Conservation (phyloP, 306 rosid species). For the Pterocarpus santalinus region DNA sequence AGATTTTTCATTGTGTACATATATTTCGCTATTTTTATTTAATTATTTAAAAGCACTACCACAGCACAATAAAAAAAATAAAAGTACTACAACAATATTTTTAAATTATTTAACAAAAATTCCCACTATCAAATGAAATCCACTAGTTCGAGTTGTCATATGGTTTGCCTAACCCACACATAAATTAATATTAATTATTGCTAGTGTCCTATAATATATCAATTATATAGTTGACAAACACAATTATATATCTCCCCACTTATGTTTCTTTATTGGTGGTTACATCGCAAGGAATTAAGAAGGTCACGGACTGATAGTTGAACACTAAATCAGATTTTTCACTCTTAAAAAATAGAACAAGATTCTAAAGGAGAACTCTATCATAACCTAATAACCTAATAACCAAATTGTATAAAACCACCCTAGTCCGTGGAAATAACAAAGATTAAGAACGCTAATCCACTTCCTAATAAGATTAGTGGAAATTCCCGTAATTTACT, state of each 20-base stretch:
- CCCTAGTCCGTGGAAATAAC: constrained; percentile 2
- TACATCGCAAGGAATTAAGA: not conserved
- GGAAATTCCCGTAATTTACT: not conserved
- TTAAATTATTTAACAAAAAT: not conserved
- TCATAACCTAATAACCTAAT: not conserved
- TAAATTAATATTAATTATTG: constrained; percentile 16
- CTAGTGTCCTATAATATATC: constrained; percentile 15
- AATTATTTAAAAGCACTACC: no score
- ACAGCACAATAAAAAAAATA: not conserved
- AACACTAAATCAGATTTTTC: constrained; percentile 30
- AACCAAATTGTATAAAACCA: not conserved
- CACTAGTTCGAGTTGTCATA: not conserved
- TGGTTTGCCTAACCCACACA: constrained; percentile 29
- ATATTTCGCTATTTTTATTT: no score
- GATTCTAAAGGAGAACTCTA: constrained; percentile 24
- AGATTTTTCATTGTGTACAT: no score
- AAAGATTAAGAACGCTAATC: constrained; percentile 1
- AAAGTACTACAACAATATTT: not conserved
- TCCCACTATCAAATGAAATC: not conserved
- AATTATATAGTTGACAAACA: not conserved
- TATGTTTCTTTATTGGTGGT: constrained; percentile 22
- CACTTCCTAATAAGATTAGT: constrained; percentile 13
- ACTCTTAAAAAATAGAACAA: not conserved
- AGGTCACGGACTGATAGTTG: not conserved
- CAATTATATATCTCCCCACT: constrained; percentile 22